Percentiles rank a stretch among this genome's conserved stretches.
phyloP scores from a whole-genome alignment of 2,329 filamentous ascomycete species.

The Pestalotiopsis sp. region DNA sequence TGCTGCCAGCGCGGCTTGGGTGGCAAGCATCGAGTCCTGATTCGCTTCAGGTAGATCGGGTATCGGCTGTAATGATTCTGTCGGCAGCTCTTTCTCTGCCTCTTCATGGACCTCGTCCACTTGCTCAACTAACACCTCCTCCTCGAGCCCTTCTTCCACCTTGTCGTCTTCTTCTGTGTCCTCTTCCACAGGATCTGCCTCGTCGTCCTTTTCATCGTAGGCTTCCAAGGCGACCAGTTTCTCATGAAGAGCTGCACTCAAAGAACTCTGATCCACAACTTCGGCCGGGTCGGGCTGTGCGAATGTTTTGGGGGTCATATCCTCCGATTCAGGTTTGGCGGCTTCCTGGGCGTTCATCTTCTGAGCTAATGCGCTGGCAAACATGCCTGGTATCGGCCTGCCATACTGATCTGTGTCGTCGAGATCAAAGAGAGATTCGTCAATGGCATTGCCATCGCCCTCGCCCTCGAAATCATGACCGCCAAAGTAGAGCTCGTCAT shows the following conservation, averaged over 20 bases:
- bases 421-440: conserved; percentile 74
- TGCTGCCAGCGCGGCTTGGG: conserved; percentile 82
- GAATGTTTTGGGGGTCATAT: conserved; percentile 46
- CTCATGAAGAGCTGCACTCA: conserved; percentile 37
- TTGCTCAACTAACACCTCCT: not conserved
- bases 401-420: conserved; percentile 66
- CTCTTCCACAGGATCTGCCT: conserved; percentile 14
- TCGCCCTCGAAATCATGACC: conserved; percentile 56
- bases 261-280: conserved; percentile 56
- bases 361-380: conserved; percentile 53
- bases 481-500: conserved; percentile 72
- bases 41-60: conserved; percentile 15
- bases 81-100: conserved; percentile 15
- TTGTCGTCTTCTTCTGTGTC: not conserved
- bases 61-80: conserved; percentile 21
- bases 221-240: conserved; percentile 17
- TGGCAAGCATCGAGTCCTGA: conserved; percentile 54
- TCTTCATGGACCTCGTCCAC: not conserved
- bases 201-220: conserved; percentile 14
- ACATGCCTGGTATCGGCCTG: conserved; percentile 59
- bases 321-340: conserved; percentile 49
- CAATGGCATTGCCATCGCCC: conserved; percentile 61
- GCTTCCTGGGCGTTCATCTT: conserved; percentile 35
- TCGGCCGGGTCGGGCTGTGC: conserved; percentile 43
- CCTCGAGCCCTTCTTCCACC: not conserved